These are phyloP conservation scores for Arthromyces matolae DNA, from an alignment of 768 basidiomycete species.

Conservation along the genomic window DNA sequence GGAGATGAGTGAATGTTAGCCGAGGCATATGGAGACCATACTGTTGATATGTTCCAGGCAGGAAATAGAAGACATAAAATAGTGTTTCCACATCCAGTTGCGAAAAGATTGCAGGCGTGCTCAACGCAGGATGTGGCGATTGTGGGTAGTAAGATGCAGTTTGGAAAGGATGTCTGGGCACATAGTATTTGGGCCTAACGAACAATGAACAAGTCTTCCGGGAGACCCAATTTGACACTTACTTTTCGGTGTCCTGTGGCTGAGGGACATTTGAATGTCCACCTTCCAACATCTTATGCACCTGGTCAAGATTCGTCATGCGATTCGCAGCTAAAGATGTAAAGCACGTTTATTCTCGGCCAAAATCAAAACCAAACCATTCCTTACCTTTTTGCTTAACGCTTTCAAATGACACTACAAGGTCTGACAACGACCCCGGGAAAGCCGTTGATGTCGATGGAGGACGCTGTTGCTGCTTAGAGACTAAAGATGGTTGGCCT, in stretches of 20 bases:
- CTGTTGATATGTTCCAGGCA: slow-evolving; percentile 98
- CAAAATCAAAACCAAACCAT: background rate
- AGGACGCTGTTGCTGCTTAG: slow-evolving; percentile 40
- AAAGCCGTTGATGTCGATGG: slow-evolving; percentile 46
- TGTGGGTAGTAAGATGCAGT: slow-evolving; percentile 97
- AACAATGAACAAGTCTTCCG: slow-evolving; percentile 10
- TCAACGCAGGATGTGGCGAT: slow-evolving; percentile 73
- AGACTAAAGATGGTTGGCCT: slow-evolving; percentile 52
- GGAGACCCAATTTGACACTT: slow-evolving; percentile 16
- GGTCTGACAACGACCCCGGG: slow-evolving; percentile 85
- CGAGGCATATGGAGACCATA: slow-evolving; percentile 35
- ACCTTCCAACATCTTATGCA: slow-evolving; percentile 92
- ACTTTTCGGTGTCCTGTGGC: slow-evolving; percentile 96
- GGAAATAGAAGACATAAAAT: slow-evolving; percentile 98
- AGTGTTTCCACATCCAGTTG: slow-evolving; percentile 96
- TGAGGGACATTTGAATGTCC: slow-evolving; percentile 86
- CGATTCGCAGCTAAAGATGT: slow-evolving; percentile 59
- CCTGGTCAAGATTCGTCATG: slow-evolving; percentile 82
- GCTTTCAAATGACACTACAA: slow-evolving; percentile 91
- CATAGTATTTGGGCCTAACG: slow-evolving; percentile 90
- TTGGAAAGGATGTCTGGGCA: slow-evolving; percentile 86
- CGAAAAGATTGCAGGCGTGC: slow-evolving; percentile 78
- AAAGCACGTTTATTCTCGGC: slow-evolving; percentile 5
- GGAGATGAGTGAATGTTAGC: slow-evolving; percentile 1
- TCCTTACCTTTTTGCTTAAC: slow-evolving; percentile 91